Conservation (phyloP, 139 green algal genomes). For the Tetradesmus lagerheimii region DNA sequence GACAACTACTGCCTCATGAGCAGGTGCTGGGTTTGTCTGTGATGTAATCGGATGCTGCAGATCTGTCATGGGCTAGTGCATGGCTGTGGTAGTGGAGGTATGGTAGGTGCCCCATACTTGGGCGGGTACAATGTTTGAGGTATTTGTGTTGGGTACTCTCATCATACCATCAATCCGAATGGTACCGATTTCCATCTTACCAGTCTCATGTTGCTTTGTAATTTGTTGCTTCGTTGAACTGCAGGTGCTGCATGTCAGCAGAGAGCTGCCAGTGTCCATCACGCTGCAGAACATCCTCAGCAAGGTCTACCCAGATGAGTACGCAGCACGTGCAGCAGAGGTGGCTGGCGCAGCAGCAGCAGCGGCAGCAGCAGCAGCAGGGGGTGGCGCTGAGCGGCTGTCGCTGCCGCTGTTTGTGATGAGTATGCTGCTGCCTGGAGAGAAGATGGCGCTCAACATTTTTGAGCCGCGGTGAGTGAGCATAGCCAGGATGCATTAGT, state of each 20-base stretch:
- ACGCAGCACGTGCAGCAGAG: constrained; percentile 59
- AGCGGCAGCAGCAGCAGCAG: constrained; percentile 13
- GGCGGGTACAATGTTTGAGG: too few relatives aligned
- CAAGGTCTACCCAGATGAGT: constrained; percentile 80
- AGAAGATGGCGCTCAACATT: constrained; percentile 94
- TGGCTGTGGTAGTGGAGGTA: too few relatives aligned
- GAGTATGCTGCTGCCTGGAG: constrained; percentile 87
- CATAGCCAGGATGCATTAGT: not conserved
- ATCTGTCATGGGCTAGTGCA: too few relatives aligned
- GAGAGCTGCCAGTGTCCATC: constrained; percentile 74
- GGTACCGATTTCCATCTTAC: too few relatives aligned
- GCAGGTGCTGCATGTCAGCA: constrained; percentile 65
- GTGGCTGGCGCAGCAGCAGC: constrained; percentile 1
- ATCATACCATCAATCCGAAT: too few relatives aligned
- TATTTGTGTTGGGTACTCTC: too few relatives aligned
- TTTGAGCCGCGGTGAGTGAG: constrained; percentile 83
- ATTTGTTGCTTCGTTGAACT: not conserved
- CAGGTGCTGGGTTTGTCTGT: too few relatives aligned
- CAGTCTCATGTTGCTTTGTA: too few relatives aligned
- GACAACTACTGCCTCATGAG: too few relatives aligned
- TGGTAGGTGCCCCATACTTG: too few relatives aligned
- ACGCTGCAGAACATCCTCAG: constrained; percentile 80
- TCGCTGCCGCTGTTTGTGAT: constrained; percentile 94
- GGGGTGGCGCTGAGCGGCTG: not conserved
- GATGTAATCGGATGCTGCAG: too few relatives aligned